These are phyloP conservation scores for Stipa capillata DNA, from an alignment of 176 grass and related monocot species.

Conservation along the genomic window DNA sequence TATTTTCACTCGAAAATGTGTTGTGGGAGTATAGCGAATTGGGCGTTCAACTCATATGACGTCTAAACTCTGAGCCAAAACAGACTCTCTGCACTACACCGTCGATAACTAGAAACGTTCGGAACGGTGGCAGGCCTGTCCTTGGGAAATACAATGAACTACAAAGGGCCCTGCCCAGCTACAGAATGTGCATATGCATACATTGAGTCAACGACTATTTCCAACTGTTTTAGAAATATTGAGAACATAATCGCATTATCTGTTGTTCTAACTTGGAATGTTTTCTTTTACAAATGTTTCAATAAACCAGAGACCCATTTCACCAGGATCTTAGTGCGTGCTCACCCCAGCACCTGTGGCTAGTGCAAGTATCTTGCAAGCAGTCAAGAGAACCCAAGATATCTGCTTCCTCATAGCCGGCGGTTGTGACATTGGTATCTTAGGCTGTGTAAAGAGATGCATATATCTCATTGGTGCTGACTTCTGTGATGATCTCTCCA, in stretches of 20 bases:
- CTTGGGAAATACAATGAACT: background rate
- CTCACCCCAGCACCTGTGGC: background rate
- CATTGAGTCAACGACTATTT: background rate
- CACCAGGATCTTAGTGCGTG: background rate
- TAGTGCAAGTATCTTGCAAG: background rate
- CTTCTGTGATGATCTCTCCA: conserved; percentile 15
- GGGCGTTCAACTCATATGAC: background rate
- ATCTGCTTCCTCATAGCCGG: background rate
- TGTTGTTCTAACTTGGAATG: too few relatives aligned
- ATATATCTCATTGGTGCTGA: background rate
- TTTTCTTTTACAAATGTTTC: conserved; percentile 5
- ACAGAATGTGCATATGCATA: background rate
- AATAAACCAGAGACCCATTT: background rate
- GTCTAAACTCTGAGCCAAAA: background rate
- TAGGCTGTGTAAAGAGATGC: conserved; percentile 25
- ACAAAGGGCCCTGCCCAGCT: background rate
- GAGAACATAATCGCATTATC: too few relatives aligned
- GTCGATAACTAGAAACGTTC: background rate
- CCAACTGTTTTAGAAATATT: background rate
- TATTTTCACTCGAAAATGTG: background rate
- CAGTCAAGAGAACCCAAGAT: background rate
- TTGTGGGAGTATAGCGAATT: background rate
- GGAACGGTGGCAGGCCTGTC: background rate
- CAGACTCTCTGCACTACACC: background rate
- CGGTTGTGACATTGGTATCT: background rate